Conservation (phyloP, 345 rosid species). For the Eutrema japonicum region DNA sequence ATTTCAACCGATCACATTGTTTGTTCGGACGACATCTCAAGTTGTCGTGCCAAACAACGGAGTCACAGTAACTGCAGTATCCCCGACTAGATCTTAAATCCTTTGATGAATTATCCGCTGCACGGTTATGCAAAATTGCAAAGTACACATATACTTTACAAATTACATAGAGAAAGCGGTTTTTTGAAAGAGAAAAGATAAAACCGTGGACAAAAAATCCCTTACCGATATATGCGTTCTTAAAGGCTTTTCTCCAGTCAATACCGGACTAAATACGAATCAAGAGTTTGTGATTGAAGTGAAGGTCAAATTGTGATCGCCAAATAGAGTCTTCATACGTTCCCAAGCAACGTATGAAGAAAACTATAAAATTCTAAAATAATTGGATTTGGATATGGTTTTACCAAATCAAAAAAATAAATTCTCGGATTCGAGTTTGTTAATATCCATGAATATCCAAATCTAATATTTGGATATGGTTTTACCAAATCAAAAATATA, state of each 20-base stretch:
- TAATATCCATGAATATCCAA: no score
- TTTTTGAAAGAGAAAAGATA: not conserved
- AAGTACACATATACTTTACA: not conserved
- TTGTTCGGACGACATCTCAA: slow-evolving; percentile 39
- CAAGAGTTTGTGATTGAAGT: slow-evolving; percentile 43
- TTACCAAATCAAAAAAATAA: no score
- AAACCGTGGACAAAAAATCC: slow-evolving; percentile 7
- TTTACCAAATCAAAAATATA: no score
- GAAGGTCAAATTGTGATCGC: slow-evolving; percentile 52
- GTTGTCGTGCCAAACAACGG: slow-evolving; percentile 38
- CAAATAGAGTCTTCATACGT: slow-evolving; percentile 62
- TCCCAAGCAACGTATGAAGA: no score
- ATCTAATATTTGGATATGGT: no score
- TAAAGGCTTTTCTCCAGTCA: slow-evolving; percentile 70
- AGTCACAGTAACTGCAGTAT: slow-evolving; percentile 55
- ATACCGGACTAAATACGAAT: slow-evolving; percentile 31
- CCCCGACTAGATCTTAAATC: slow-evolving; percentile 60
- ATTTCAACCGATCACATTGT: slow-evolving; percentile 33
- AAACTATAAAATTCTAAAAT: no score
- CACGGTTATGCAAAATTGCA: not conserved
- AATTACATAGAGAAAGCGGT: slow-evolving; percentile 4
- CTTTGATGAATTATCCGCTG: slow-evolving; percentile 51
- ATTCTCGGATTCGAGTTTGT: no score
- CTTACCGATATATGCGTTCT: slow-evolving; percentile 57
- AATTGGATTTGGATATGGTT: no score